phyloP scores from a whole-genome alignment of 2,329 filamentous ascomycete genomes.

The Hypomyces rosellus region DNA sequence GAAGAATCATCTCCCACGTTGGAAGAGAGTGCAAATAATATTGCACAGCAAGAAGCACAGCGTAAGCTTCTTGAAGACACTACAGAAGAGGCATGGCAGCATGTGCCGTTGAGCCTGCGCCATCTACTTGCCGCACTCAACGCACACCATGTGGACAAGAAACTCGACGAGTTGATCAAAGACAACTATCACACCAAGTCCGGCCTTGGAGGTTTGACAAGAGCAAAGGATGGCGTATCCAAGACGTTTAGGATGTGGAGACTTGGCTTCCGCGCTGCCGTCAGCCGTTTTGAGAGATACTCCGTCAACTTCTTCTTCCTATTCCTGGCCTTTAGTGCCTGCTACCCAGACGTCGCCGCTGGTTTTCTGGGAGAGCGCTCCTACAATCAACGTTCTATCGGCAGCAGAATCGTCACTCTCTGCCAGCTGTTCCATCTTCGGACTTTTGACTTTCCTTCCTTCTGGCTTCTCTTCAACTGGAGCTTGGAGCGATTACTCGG shows the following conservation, averaged over 20 bases:
- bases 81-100: slow-evolving; percentile 14
- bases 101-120: slow-evolving; percentile 5
- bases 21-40: neutral
- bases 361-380: slow-evolving; percentile 16
- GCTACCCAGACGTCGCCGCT: slow-evolving; percentile 16
- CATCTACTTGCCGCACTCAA: slow-evolving; percentile 13
- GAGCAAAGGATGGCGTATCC: slow-evolving; percentile 7
- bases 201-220: slow-evolving; percentile 8
- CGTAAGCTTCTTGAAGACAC: neutral
- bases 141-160: slow-evolving; percentile 10
- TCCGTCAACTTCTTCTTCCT: slow-evolving; percentile 16
- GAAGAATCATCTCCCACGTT: neutral
- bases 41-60: too few species aligned
- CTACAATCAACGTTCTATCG: slow-evolving; percentile 17
- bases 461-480: slow-evolving; percentile 18
- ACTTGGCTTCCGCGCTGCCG: slow-evolving; percentile 12
- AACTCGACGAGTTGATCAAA: slow-evolving; percentile 7
- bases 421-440: slow-evolving; percentile 15
- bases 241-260: slow-evolving; percentile 16
- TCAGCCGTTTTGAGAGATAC: slow-evolving; percentile 10
- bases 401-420: slow-evolving; percentile 15
- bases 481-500: slow-evolving; percentile 16
- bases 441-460: slow-evolving; percentile 13
- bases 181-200: slow-evolving; percentile 11
- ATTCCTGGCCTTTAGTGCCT: slow-evolving; percentile 14